Evolutionary conservation across 2,329 filamentous ascomycete genomes (phyloP).

Genomic region (Dactylonectria macrodidyma): DNA sequence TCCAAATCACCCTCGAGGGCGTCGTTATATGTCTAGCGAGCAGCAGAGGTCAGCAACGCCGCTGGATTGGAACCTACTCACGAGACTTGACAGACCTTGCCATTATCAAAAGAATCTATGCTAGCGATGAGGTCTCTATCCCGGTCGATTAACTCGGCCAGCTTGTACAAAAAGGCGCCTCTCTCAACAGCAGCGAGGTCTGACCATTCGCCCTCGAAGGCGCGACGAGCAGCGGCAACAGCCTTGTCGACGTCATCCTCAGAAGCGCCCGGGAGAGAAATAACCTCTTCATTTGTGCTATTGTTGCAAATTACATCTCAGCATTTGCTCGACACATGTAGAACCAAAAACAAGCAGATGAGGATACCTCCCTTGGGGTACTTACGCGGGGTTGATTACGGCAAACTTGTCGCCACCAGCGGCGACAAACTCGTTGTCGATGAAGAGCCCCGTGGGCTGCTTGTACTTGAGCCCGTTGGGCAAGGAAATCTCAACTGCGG

Average conservation of each 20-base stretch:
- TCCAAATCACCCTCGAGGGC: constrained; percentile 4
- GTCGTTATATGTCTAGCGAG: constrained; percentile 50
- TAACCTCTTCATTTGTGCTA: constrained; percentile 28
- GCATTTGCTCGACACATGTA: neutral
- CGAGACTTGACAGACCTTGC: constrained; percentile 8
- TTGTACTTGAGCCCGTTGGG: constrained; percentile 53
- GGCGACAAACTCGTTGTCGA: constrained; percentile 40
- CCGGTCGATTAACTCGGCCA: constrained; percentile 29
- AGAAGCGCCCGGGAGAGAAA: constrained; percentile 27
- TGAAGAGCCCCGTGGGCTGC: constrained; percentile 47
- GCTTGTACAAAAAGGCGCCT: constrained; percentile 24
- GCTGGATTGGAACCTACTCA: neutral
- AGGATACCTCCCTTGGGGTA: neutral
- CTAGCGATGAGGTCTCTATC: constrained; percentile 30
- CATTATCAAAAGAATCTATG: constrained; percentile 27
- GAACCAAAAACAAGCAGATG: neutral
- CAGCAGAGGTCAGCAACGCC: neutral
- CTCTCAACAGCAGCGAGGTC: constrained; percentile 29
- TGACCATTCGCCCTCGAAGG: constrained; percentile 30
- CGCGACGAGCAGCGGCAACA: constrained; percentile 24
- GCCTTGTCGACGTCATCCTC: constrained; percentile 26
- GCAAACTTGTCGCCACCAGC: constrained; percentile 20
- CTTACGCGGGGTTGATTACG: constrained; percentile 29
- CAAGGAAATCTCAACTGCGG: constrained; percentile 23
- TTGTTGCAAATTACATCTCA: neutral